These are phyloP conservation scores for Kwoniella bestiolae DNA, from an alignment of 768 basidiomycete species.

Conservation along the genomic window DNA sequence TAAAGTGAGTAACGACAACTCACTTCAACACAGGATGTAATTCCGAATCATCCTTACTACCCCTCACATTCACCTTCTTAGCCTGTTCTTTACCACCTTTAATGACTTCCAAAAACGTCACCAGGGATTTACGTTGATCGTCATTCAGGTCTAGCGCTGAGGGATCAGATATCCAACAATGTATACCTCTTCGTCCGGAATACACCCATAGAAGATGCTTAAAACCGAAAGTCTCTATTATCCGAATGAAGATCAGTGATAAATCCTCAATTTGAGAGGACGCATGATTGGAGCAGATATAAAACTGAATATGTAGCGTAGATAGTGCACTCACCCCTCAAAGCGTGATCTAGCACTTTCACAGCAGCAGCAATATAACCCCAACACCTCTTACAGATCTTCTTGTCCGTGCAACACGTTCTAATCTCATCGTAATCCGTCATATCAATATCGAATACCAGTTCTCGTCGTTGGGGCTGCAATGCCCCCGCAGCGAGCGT, in stretches of 20 bases:
- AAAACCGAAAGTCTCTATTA: constrained; percentile 81
- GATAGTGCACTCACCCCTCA: constrained; percentile 65
- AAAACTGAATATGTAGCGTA: too few relatives aligned
- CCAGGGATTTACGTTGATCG: constrained; percentile 82
- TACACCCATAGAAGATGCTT: constrained; percentile 93
- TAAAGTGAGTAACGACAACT: constrained; percentile 45
- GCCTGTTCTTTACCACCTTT: constrained; percentile 77
- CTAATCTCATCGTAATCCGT: constrained; percentile 96
- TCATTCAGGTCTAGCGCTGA: constrained; percentile 88
- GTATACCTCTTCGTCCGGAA: constrained; percentile 96
- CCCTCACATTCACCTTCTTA: constrained; percentile 79
- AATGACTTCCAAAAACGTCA: constrained; percentile 83
- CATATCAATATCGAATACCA: constrained; percentile 99
- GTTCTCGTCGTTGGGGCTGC: constrained; percentile 78
- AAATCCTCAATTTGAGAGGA: background rate
- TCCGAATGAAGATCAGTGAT: constrained; percentile 7
- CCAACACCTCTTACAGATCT: constrained; percentile 93
- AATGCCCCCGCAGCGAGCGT: constrained; percentile 72
- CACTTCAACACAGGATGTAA: constrained; percentile 79
- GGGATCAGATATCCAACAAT: constrained; percentile 92
- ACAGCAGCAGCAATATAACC: constrained; percentile 91
- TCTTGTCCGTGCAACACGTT: constrained; percentile 89
- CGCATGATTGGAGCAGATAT: too few relatives aligned
- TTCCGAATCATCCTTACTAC: constrained; percentile 52
- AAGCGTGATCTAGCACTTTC: constrained; percentile 74